Base-by-base conservation (phyloP, 495 filamentous ascomycete species). In the Aspergillus baeticus region DNA sequence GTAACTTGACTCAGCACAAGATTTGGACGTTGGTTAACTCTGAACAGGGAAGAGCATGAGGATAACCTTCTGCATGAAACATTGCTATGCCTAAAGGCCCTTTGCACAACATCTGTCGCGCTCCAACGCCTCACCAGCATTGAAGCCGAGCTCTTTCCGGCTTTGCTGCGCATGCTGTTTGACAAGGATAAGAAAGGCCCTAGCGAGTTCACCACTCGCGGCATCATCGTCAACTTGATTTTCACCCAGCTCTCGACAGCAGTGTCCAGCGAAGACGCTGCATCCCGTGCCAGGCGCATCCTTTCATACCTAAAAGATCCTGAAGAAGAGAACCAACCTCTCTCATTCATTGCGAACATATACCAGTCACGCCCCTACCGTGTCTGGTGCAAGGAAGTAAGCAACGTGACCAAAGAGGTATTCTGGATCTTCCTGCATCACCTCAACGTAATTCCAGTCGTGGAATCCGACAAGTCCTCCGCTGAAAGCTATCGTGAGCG, bases 391-490 rank as follows among this genome's bases (percentile, higher is more conserved):
- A 93, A 91, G 69, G 94, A 98, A 68, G 84, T 93, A 15, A 84
- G 84, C 47, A 90, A 87, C 60, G 92, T 98, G 41, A 96, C 91
- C 33, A 98, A 98, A 70, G 94, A 98, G 69, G 94, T 98, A 23
- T 98, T 98, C 69, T 98, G 94, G 94, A 98, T 98, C 65, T 98
- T 98, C 74, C 78, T 97, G 51, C 94, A 98, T 67, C 86, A 92
- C 54, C 74, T 93, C 45, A 98, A 98, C 61, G 86, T 97, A 55
- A 82, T 98, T 48, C 83, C 90, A 3, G 65, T 73, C 36, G 63
- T 68, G 43, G 63, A 69, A 38, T 58, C 67, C 45, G 69, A 73
- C 13, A 62, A 68, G 15, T 31, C 66, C 10, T 60, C 66, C 45
- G 65, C 61, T 8, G 62, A 66, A 21, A 64, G 44, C 3, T 74